Percentiles rank a stretch among this genome's conserved stretches.
Evolutionary conservation across 2,329 filamentous ascomycete genomes (phyloP).

Genomic region (Phyllosticta citriasiana): DNA sequence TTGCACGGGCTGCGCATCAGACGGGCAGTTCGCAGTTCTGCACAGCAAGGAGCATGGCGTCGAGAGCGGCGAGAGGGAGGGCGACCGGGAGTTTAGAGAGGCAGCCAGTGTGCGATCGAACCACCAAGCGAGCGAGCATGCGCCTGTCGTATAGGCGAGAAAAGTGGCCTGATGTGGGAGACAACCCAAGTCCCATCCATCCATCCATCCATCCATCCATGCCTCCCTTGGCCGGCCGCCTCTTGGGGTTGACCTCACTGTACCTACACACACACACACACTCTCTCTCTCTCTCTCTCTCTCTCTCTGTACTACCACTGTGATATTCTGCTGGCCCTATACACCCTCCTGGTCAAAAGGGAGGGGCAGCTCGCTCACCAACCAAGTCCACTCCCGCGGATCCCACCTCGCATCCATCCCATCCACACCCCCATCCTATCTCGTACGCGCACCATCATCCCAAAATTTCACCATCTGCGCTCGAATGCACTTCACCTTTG

Average conservation of each 20-base stretch:
- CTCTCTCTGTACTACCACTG: neutral
- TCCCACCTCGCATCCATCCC: neutral
- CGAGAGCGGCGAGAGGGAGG: neutral
- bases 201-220: too few relatives aligned
- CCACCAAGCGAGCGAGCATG: neutral
- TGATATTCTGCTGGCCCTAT: neutral
- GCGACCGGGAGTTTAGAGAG: neutral
- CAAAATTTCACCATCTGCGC: neutral
- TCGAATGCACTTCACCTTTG: conserved; percentile 10
- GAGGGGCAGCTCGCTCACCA: neutral
- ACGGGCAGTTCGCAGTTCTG: neutral
- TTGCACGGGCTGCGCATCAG: neutral
- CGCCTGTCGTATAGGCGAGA: neutral
- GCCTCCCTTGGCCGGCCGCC: neutral
- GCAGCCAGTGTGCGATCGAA: neutral
- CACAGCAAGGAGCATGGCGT: neutral
- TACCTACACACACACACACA: too few relatives aligned
- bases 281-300: too few relatives aligned
- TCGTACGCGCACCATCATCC: neutral
- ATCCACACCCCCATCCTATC: neutral
- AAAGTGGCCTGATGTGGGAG: neutral
- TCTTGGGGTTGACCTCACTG: neutral
- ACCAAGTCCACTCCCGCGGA: neutral
- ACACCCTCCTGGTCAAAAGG: neutral
- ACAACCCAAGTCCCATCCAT: neutral